These are phyloP conservation scores for Claviceps monticola DNA, from an alignment of 2,329 filamentous ascomycete species.

Conservation along the genomic window DNA sequence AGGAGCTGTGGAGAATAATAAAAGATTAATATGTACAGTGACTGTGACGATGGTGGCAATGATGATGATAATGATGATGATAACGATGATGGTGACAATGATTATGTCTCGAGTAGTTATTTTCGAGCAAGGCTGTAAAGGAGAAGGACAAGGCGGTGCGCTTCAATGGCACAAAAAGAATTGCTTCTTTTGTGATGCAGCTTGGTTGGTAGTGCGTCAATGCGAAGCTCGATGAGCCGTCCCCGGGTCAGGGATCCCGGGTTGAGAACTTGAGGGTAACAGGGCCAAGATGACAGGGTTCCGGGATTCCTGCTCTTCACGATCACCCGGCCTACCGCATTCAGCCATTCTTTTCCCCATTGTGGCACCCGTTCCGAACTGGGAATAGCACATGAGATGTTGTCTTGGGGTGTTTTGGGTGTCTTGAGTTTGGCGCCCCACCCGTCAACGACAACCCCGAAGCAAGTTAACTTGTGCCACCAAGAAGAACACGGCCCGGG, in stretches of 20 bases:
- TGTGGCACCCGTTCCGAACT: neutral
- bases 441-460: no score
- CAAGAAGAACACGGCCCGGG: neutral
- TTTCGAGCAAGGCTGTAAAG: neutral
- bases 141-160: neutral
- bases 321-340: no score
- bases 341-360: neutral
- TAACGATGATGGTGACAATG: neutral
- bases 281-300: no score
- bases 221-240: neutral
- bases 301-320: no score
- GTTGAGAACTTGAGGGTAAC: no score
- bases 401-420: neutral
- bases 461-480: no score
- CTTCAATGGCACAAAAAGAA: neutral
- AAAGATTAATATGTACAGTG: neutral
- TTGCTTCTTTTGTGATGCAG: neutral
- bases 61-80: neutral
- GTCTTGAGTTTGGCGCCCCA: no score
- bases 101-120: neutral
- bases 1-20: neutral
- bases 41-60: neutral
- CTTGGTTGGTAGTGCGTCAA: neutral
- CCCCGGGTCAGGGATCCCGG: neutral
- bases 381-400: neutral